These are phyloP conservation scores for Parathielavia appendiculata DNA, from an alignment of 495 filamentous ascomycete genomes.

Conservation along the genomic window DNA sequence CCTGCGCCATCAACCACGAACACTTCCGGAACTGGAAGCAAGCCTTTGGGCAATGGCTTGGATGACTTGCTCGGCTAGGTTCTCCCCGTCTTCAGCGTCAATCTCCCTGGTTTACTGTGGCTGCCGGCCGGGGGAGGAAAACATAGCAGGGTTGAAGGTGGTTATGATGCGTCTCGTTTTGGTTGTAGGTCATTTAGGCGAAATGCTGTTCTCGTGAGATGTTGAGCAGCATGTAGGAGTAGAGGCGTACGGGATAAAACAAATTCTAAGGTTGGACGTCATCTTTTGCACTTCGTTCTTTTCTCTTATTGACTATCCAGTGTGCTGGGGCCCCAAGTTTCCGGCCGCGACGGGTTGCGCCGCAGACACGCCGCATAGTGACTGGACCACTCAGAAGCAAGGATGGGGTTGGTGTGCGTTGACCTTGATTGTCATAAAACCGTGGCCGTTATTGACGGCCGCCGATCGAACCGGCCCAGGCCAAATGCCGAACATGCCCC, in stretches of 20 bases:
- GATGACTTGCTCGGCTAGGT: slow-evolving; percentile 44
- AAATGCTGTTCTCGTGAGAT: neutral
- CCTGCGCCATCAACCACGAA: slow-evolving; percentile 15
- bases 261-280: neutral
- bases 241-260: slow-evolving; percentile 17
- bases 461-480: neutral
- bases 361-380: neutral
- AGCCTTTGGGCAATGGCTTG: slow-evolving; percentile 33
- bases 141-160: too few species aligned
- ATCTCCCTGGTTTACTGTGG: neutral
- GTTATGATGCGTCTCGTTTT: neutral
- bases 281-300: too few species aligned
- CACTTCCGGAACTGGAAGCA: slow-evolving; percentile 15
- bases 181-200: neutral
- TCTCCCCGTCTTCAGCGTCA: neutral
- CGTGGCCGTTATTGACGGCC: neutral
- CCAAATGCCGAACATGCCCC: neutral
- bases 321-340: neutral
- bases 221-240: slow-evolving; percentile 25
- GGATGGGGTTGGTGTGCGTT: neutral
- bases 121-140: too few species aligned
- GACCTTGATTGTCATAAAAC: neutral
- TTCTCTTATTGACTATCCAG: neutral
- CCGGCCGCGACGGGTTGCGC: neutral
- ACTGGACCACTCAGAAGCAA: neutral